Conservation (phyloP, 306 rosid genomes). For the Pachyrhizus erosus region DNA sequence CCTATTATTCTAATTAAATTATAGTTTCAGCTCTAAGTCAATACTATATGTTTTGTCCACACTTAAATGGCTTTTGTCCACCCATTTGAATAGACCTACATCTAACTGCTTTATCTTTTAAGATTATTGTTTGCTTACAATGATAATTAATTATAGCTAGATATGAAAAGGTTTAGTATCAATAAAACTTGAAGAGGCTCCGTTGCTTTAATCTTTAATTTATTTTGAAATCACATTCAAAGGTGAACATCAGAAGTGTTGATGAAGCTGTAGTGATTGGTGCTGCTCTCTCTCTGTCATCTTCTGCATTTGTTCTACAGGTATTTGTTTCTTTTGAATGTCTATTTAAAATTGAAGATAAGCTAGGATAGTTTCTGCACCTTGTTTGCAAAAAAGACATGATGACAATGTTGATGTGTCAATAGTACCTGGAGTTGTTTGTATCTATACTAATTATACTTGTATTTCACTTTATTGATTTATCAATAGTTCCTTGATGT, state of each 20-base stretch:
- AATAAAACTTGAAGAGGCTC: slow-evolving; percentile 25
- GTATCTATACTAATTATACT: slow-evolving; percentile 31
- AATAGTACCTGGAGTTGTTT: slow-evolving; percentile 26
- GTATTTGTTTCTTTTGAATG: slow-evolving; percentile 53
- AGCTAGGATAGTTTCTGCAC: background rate
- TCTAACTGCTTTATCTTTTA: slow-evolving; percentile 20
- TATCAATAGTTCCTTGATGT: background rate
- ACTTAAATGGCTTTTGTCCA: slow-evolving; percentile 17
- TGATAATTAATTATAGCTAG: slow-evolving; percentile 16
- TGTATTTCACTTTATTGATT: background rate
- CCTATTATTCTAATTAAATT: slow-evolving; percentile 27
- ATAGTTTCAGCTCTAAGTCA: slow-evolving; percentile 29
- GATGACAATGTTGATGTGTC: slow-evolving; percentile 32
- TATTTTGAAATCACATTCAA: slow-evolving; percentile 43
- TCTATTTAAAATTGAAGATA: slow-evolving; percentile 1
- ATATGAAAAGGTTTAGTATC: slow-evolving; percentile 4
- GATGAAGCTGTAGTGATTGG: slow-evolving; percentile 99
- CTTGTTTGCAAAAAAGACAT: slow-evolving; percentile 17
- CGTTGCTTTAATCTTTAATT: slow-evolving; percentile 26
- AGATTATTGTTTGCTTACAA: slow-evolving; percentile 11
- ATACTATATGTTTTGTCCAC: slow-evolving; percentile 15
- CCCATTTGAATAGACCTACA: background rate
- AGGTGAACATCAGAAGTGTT: slow-evolving; percentile 97
- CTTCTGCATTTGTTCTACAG: slow-evolving; percentile 99
- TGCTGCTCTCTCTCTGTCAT: slow-evolving; percentile 96